Conservation (phyloP, 1,284 basidiomycete genomes). For the Boletellus deceptivus region DNA sequence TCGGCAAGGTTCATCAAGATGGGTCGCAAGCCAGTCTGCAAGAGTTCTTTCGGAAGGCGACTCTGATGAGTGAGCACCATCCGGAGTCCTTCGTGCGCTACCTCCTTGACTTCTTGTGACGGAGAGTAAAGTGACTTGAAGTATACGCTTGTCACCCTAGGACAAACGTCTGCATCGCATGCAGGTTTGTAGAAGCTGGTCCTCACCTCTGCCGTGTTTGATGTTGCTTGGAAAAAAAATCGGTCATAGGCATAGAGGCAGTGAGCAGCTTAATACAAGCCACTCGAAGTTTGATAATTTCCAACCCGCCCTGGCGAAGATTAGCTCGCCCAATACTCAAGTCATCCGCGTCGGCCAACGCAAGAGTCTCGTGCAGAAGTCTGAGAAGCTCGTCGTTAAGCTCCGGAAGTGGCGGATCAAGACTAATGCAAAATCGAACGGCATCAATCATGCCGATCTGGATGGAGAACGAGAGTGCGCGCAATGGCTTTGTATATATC, state of each 20-base stretch:
- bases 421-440: slow-evolving; percentile 86
- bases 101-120: slow-evolving; percentile 92
- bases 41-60: slow-evolving; percentile 91
- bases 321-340: slow-evolving; percentile 71
- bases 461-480: slow-evolving; percentile 92
- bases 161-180: slow-evolving; percentile 11
- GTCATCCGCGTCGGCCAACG: slow-evolving; percentile 95
- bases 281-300: slow-evolving; percentile 91
- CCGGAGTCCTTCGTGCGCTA: slow-evolving; percentile 91
- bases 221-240: slow-evolving; percentile 83
- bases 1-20: slow-evolving; percentile 99
- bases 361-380: slow-evolving; percentile 91
- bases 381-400: slow-evolving; percentile 92
- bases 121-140: slow-evolving; percentile 98
- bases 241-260: slow-evolving; percentile 91
- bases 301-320: slow-evolving; percentile 78
- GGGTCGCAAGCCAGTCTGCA: slow-evolving; percentile 93
- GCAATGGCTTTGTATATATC: slow-evolving; percentile 96
- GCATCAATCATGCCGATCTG: slow-evolving; percentile 99
- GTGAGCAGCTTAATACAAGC: slow-evolving; percentile 93
- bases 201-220: slow-evolving; percentile 82
- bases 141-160: slow-evolving; percentile 90
- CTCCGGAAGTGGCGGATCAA: slow-evolving; percentile 84
- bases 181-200: neutral
- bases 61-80: slow-evolving; percentile 89